Evolutionary conservation across 2,329 filamentous ascomycete species (phyloP).

Genomic region (Berkeleyomyces basicola): DNA sequence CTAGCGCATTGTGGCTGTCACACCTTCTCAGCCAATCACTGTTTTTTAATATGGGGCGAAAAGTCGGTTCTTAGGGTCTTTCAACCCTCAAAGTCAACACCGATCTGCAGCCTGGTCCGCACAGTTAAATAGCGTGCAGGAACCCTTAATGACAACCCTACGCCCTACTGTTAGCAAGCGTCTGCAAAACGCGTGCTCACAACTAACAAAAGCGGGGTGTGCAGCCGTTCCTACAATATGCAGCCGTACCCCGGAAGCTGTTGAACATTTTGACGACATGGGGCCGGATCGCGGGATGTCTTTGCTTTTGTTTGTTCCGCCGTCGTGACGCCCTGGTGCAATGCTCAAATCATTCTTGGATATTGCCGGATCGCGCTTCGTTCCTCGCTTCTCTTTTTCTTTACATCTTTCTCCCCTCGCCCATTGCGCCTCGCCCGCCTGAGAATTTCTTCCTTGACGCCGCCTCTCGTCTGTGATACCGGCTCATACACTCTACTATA

Average conservation of each 20-base stretch:
- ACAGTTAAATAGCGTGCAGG: not conserved
- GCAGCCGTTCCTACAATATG: not conserved
- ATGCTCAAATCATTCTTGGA: not conserved
- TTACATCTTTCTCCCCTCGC: not conserved
- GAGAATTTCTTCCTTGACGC: not conserved
- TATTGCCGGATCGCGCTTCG: not conserved
- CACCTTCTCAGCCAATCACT: slow-evolving; percentile 4
- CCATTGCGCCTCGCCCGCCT: not conserved
- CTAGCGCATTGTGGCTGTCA: slow-evolving; percentile 17
- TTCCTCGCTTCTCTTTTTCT: not conserved
- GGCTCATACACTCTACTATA: too few species aligned
- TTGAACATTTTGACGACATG: slow-evolving; percentile 1
- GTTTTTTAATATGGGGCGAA: not conserved
- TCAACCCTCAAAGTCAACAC: not conserved
- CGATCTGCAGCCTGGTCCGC: not conserved
- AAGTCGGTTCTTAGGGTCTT: not conserved
- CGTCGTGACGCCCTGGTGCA: not conserved
- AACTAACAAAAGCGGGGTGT: not conserved
- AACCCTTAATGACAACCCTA: not conserved
- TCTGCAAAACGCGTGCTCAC: not conserved
- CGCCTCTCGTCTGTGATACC: not conserved
- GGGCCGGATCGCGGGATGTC: slow-evolving; percentile 4
- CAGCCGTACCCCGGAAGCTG: not conserved
- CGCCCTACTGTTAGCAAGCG: not conserved
- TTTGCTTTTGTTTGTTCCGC: not conserved